Percentiles rank a stretch among this genome's conserved stretches.
Evolutionary conservation across 306 rosid species (phyloP).

Genomic region (Argentina anserina): DNA sequence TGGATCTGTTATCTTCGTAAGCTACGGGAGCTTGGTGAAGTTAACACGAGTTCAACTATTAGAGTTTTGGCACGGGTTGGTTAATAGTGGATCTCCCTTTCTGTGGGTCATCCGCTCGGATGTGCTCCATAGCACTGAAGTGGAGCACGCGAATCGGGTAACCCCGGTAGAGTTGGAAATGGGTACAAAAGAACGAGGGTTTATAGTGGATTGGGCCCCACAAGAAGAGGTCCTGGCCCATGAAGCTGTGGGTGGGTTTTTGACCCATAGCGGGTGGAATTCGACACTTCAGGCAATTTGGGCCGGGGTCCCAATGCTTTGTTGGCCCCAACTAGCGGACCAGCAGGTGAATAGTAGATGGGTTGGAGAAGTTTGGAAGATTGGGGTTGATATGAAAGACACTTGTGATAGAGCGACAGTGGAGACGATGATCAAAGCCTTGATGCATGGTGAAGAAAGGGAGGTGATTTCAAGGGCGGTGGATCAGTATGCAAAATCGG

Average conservation of each 20-base stretch:
- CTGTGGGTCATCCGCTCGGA: slow-evolving; percentile 5
- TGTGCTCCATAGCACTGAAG: slow-evolving; percentile 6
- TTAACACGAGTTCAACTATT: neutral
- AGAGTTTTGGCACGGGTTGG: slow-evolving; percentile 28
- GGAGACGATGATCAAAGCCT: neutral
- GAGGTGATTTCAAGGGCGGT: neutral
- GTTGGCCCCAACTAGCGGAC: slow-evolving; percentile 23
- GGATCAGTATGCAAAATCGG: neutral
- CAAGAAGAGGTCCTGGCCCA: slow-evolving; percentile 37
- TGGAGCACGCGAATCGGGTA: neutral
- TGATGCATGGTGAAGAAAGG: neutral
- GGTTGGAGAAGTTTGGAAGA: slow-evolving; percentile 24
- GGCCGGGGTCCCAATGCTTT: slow-evolving; percentile 36
- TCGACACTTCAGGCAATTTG: slow-evolving; percentile 33
- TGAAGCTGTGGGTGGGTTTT: slow-evolving; percentile 31
- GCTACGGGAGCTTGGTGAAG: slow-evolving; percentile 20
- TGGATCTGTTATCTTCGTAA: slow-evolving; percentile 19
- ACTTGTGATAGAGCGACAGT: neutral
- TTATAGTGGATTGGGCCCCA: slow-evolving; percentile 37
- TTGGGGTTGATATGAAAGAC: slow-evolving; percentile 21
- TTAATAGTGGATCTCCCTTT: neutral
- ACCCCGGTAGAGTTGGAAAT: slow-evolving; percentile 11
- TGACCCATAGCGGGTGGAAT: slow-evolving; percentile 41
- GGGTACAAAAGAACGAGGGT: slow-evolving; percentile 29
- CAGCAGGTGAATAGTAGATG: slow-evolving; percentile 32